Evolutionary conservation across 176 grass and related monocot genomes (phyloP).

Genomic region (Aegilops bicornis): DNA sequence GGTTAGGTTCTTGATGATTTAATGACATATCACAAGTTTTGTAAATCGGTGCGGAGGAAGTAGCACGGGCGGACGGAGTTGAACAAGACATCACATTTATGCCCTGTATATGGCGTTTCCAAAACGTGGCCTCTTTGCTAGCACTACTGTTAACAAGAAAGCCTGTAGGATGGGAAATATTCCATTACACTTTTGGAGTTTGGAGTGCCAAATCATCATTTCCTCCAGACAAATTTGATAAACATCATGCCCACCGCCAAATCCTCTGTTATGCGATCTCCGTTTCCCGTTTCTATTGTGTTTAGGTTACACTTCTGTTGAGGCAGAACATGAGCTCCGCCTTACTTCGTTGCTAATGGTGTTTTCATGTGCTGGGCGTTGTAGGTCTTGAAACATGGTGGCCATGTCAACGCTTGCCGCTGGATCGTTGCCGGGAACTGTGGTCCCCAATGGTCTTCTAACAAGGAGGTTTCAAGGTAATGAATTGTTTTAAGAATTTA

Average conservation of each 20-base stretch:
- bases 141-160: not conserved
- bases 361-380: not conserved
- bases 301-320: not conserved
- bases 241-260: not conserved
- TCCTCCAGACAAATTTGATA: not conserved
- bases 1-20: no score
- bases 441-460: not conserved
- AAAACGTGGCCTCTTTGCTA: not conserved
- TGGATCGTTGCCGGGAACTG: slow-evolving; percentile 11
- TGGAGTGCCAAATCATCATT: not conserved
- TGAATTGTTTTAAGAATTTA: not conserved
- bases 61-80: no score
- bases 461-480: slow-evolving; percentile 32
- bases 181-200: not conserved
- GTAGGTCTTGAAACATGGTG: not conserved
- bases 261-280: not conserved
- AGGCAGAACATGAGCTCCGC: not conserved
- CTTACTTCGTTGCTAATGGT: not conserved
- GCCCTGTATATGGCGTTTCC: no score
- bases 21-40: no score
- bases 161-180: not conserved
- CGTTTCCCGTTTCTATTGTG: not conserved
- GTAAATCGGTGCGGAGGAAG: no score
- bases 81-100: no score
- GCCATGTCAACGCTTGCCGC: slow-evolving; percentile 16